Percentiles rank a stretch among this genome's conserved stretches.
These are phyloP conservation scores for Brasenia schreberi DNA, from an alignment of 164 flowering plant genomes.

Conservation along the genomic window DNA sequence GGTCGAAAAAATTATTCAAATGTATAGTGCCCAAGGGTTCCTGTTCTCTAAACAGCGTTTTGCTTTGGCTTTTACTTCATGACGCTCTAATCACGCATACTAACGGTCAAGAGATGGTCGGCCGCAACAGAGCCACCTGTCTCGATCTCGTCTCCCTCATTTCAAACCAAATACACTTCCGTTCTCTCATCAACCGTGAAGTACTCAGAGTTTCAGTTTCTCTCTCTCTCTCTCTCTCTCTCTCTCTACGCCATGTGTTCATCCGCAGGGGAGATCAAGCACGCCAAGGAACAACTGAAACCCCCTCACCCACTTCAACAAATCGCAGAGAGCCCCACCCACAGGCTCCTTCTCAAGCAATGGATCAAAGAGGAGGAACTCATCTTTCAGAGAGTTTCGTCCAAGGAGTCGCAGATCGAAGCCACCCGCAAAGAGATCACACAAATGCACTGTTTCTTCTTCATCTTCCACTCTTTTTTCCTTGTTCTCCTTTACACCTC, in stretches of 20 bases:
- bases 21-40: neutral
- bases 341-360: constrained; percentile 92
- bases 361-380: constrained; percentile 95
- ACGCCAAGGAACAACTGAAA: constrained; percentile 16
- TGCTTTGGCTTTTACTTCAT: neutral
- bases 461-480: constrained; percentile 64
- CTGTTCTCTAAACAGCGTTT: neutral
- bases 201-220: neutral
- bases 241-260: neutral
- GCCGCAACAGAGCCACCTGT: neutral
- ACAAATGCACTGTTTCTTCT: constrained; percentile 74
- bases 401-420: constrained; percentile 80
- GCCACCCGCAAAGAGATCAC: constrained; percentile 63
- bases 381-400: constrained; percentile 52
- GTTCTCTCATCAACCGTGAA: neutral
- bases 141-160: neutral
- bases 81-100: neutral
- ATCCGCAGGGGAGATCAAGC: constrained; percentile 5
- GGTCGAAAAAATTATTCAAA: neutral
- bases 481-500: constrained; percentile 61
- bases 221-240: neutral
- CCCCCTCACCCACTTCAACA: constrained; percentile 69
- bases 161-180: neutral
- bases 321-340: constrained; percentile 79
- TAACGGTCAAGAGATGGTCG: neutral